Percentiles rank a stretch among this genome's conserved stretches.
These are phyloP conservation scores for Cladophialophora yegresii DNA, from an alignment of 2,329 filamentous ascomycete genomes.

Conservation along the genomic window DNA sequence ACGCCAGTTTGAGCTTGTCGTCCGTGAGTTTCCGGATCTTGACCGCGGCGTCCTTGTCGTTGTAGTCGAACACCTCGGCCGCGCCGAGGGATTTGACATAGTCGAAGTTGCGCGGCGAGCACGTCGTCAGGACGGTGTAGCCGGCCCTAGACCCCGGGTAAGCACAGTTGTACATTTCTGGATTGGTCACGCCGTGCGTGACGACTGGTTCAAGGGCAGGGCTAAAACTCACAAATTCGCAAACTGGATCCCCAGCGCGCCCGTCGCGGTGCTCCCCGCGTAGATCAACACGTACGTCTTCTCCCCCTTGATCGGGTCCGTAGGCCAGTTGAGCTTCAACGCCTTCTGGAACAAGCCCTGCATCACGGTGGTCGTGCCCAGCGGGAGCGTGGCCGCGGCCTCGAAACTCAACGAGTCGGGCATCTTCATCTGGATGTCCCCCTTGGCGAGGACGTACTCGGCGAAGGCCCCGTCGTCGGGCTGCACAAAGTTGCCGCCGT, in stretches of 20 bases:
- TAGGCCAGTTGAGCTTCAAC: constrained; percentile 36
- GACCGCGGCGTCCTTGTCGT: constrained; percentile 38
- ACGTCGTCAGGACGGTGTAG: constrained; percentile 47
- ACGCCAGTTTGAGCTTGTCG: constrained; percentile 44
- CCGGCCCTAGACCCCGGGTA: constrained; percentile 38
- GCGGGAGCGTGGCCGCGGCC: constrained; percentile 40
- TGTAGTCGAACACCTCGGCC: constrained; percentile 52
- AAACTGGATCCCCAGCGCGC: constrained; percentile 48
- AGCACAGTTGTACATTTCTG: too few relatives aligned
- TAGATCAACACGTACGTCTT: constrained; percentile 46
- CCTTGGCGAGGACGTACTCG: constrained; percentile 41
- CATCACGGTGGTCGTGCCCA: constrained; percentile 37
- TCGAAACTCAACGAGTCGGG: constrained; percentile 40
- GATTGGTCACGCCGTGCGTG: too few relatives aligned
- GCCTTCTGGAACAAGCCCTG: constrained; percentile 33
- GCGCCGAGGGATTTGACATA: constrained; percentile 52
- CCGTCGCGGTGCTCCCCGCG: constrained; percentile 50
- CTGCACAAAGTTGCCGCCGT: constrained; percentile 40
- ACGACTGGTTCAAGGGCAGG: too few relatives aligned
- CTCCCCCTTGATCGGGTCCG: constrained; percentile 25
- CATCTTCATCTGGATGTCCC: constrained; percentile 40
- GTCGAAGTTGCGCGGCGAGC: constrained; percentile 48
- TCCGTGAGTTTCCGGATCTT: constrained; percentile 41
- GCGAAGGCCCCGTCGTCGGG: constrained; percentile 43
- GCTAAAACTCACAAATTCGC: constrained; percentile 39